Percentiles rank a stretch among this genome's conserved stretches.
These are phyloP conservation scores for Quercus parvula DNA, from an alignment of 306 rosid genomes.

Conservation along the genomic window DNA sequence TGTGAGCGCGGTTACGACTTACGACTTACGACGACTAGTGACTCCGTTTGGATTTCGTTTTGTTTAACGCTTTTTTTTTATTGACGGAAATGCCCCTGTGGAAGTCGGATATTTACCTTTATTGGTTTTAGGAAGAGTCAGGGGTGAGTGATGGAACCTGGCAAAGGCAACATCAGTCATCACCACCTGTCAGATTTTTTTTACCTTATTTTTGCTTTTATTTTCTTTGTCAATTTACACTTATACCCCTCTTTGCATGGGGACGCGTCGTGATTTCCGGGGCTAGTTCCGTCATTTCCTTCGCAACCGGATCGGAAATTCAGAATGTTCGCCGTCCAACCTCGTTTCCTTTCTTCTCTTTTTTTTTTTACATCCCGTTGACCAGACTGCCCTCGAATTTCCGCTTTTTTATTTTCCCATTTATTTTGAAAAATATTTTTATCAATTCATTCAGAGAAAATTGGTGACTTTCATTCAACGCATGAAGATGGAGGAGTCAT, in stretches of 20 bases:
- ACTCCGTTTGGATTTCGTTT: not conserved
- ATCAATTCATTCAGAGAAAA: constrained; percentile 9
- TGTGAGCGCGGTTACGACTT: constrained; percentile 2
- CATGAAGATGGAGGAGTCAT: constrained; percentile 28
- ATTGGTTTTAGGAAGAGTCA: not conserved
- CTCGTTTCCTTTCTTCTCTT: too few relatives aligned
- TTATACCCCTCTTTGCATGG: constrained; percentile 21
- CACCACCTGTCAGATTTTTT: constrained; percentile 23
- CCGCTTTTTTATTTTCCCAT: not conserved
- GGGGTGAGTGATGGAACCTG: not conserved
- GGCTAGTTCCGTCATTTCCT: constrained; percentile 11
- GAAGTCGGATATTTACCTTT: constrained; percentile 6
- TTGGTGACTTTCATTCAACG: constrained; percentile 48
- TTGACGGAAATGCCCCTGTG: constrained; percentile 32
- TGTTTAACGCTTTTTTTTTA: constrained; percentile 11
- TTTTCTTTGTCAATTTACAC: constrained; percentile 1
- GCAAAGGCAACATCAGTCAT: not conserved
- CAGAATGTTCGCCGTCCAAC: too few relatives aligned
- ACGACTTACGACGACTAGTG: not conserved
- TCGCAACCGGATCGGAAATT: not conserved
- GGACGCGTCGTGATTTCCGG: not conserved
- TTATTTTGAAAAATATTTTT: not conserved
- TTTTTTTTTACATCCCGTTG: not conserved
- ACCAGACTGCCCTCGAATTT: constrained; percentile 24
- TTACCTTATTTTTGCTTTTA: constrained; percentile 7